A percentile compares a stretch with the other conserved stretches of the same genome.
Evolutionary conservation across 768 basidiomycete species (phyloP).

Genomic region (Lactifluus subvellereus): DNA sequence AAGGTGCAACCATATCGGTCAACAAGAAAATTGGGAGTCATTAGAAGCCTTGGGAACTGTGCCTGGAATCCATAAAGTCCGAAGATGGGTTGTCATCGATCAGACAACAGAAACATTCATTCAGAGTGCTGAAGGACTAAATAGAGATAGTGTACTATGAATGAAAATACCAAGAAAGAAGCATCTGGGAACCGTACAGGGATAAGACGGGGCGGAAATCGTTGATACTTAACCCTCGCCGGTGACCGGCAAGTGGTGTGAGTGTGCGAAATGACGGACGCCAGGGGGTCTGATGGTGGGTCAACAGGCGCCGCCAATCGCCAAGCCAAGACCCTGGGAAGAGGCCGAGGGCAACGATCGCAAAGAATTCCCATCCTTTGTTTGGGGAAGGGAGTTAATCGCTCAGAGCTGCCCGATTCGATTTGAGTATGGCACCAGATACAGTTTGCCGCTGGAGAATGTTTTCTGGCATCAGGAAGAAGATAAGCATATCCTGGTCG

Average conservation of each 20-base stretch:
- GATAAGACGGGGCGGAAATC: neutral
- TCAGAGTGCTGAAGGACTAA: neutral
- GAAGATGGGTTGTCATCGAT: neutral
- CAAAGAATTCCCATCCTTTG: neutral
- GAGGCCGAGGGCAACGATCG: neutral
- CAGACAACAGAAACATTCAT: neutral
- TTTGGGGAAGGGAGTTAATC: neutral
- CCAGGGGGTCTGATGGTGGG: neutral
- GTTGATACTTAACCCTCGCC: neutral
- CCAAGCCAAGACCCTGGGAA: neutral
- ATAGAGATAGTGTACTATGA: neutral
- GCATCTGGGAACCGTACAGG: neutral
- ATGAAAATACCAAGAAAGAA: slow-evolving; percentile 3
- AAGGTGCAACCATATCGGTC: neutral
- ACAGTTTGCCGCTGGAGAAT: too few species aligned
- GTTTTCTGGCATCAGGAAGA: too few species aligned
- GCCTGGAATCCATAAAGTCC: slow-evolving; percentile 12
- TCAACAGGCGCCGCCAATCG: neutral
- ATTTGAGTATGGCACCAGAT: neutral
- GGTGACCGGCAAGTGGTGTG: neutral
- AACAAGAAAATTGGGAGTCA: neutral
- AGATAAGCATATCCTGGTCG: too few species aligned
- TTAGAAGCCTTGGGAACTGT: neutral
- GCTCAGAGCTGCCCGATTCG: slow-evolving; percentile 4
- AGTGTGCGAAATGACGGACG: neutral